Conservation (phyloP, 2,329 filamentous ascomycete species). For the Aspergillus ochraceus region DNA sequence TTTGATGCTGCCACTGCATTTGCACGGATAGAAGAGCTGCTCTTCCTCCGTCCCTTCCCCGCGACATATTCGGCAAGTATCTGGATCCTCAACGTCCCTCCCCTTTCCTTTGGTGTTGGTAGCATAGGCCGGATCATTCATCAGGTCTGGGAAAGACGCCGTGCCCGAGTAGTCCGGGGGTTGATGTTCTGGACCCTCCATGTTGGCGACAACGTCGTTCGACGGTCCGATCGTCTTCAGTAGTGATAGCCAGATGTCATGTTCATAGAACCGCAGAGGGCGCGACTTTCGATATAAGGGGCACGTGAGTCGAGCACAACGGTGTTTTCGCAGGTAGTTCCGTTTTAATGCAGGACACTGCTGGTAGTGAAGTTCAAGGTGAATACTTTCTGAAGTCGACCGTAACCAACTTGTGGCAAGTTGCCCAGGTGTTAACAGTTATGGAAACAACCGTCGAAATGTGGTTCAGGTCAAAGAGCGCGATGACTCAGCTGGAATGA, state of each 20-base stretch:
- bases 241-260: conserved; percentile 27
- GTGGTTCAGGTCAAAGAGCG: not conserved
- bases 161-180: conserved; percentile 21
- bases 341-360: not conserved
- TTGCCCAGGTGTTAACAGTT: not conserved
- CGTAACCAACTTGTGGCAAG: not conserved
- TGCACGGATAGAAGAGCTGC: conserved; percentile 95
- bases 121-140: conserved; percentile 57
- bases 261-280: conserved; percentile 9
- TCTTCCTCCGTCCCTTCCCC: conserved; percentile 80
- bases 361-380: not conserved
- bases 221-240: conserved; percentile 19
- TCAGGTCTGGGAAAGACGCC: conserved; percentile 49
- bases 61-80: conserved; percentile 96
- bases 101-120: conserved; percentile 41
- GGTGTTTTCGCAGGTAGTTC: not conserved
- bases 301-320: not conserved
- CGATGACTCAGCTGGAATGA: not conserved
- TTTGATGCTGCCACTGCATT: conserved; percentile 98
- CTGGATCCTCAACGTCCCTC: conserved; percentile 55
- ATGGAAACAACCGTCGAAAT: not conserved
- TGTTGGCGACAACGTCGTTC: conserved; percentile 17
- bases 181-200: conserved; percentile 30
- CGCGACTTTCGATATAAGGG: not conserved
- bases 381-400: not conserved